These are phyloP conservation scores for Mariannaea elegans DNA, from an alignment of 2,329 filamentous ascomycete genomes.

Conservation along the genomic window DNA sequence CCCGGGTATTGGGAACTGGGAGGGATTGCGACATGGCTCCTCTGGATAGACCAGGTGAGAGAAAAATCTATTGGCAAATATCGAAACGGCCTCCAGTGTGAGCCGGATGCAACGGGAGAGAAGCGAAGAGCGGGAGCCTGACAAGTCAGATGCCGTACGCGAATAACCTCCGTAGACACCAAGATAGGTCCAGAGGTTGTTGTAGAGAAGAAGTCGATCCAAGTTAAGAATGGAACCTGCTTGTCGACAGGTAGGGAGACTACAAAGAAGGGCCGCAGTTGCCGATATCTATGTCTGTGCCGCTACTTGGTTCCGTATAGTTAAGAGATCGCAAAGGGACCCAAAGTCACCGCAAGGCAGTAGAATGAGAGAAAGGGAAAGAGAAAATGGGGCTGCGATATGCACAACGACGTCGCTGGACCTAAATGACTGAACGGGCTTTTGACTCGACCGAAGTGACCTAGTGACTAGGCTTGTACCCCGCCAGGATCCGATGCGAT, in stretches of 20 bases:
- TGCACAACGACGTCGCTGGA: constrained; percentile 2
- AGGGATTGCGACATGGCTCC: constrained; percentile 35
- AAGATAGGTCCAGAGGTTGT: not conserved
- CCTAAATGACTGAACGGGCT: constrained; percentile 5
- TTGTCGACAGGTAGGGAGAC: too few relatives aligned
- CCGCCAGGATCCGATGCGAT: constrained; percentile 23
- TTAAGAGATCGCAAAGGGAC: too few relatives aligned
- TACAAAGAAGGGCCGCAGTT: too few relatives aligned
- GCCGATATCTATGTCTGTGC: too few relatives aligned
- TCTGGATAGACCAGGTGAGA: not conserved
- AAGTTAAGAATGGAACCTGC: too few relatives aligned
- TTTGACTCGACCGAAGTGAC: constrained; percentile 17
- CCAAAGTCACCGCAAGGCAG: too few relatives aligned
- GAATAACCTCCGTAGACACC: not conserved
- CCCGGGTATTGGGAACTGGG: constrained; percentile 66
- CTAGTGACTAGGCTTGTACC: constrained; percentile 1
- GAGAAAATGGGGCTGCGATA: not conserved
- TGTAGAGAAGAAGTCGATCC: not conserved
- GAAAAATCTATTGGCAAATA: constrained; percentile 6
- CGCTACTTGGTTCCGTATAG: too few relatives aligned
- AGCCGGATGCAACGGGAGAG: constrained; percentile 1
- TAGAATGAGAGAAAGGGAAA: not conserved
- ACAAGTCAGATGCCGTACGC: not conserved
- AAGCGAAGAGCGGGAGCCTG: not conserved
- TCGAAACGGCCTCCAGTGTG: too few relatives aligned